These are phyloP conservation scores for Rickenella mellea DNA, from an alignment of 768 basidiomycete species.

Conservation along the genomic window DNA sequence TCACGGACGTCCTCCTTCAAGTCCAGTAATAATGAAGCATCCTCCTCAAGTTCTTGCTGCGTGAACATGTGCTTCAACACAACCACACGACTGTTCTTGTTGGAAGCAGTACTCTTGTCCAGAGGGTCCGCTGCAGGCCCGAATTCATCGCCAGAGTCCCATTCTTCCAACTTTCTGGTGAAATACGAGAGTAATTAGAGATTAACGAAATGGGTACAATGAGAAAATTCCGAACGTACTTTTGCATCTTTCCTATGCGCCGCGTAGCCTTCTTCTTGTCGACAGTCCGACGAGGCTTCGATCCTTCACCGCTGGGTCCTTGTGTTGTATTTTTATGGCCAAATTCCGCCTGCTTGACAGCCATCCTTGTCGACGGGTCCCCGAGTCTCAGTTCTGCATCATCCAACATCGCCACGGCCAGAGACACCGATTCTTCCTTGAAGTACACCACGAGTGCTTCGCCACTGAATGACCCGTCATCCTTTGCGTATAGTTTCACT, in stretches of 20 bases:
- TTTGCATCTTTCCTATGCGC: slow-evolving; percentile 80
- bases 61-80: slow-evolving; percentile 96
- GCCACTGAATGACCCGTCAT: slow-evolving; percentile 82
- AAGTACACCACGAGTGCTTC: slow-evolving; percentile 95
- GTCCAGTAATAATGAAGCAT: slow-evolving; percentile 78
- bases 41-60: slow-evolving; percentile 74
- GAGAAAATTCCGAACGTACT: slow-evolving; percentile 34
- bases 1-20: slow-evolving; percentile 95
- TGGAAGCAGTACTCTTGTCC: slow-evolving; percentile 34
- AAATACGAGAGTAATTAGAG: neutral
- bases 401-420: slow-evolving; percentile 80
- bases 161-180: slow-evolving; percentile 79
- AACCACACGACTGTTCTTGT: slow-evolving; percentile 68
- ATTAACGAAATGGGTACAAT: neutral
- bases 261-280: slow-evolving; percentile 72
- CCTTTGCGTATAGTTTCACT: slow-evolving; percentile 89
- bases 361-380: slow-evolving; percentile 63
- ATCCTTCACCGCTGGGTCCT: slow-evolving; percentile 26
- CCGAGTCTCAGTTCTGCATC: slow-evolving; percentile 87
- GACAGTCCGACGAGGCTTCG: slow-evolving; percentile 49
- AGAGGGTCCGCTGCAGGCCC: slow-evolving; percentile 58
- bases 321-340: slow-evolving; percentile 43
- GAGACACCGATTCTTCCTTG: slow-evolving; percentile 88
- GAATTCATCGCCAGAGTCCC: slow-evolving; percentile 92
- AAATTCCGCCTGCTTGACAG: slow-evolving; percentile 70